phyloP scores from a whole-genome alignment of 2,329 filamentous ascomycete genomes.

The Alternaria solani region DNA sequence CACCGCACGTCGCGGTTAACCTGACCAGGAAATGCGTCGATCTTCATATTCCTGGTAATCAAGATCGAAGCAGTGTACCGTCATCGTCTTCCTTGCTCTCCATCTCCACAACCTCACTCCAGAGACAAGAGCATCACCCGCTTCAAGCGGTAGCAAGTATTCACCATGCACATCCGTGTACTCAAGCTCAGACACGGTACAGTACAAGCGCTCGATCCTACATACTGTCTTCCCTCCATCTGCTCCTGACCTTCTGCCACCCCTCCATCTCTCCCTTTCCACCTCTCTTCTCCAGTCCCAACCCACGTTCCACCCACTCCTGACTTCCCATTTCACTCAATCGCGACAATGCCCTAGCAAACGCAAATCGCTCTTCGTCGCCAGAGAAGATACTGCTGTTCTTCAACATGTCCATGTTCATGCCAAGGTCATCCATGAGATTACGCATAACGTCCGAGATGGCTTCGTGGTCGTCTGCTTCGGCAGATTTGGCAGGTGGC shows the following conservation, averaged over 20 bases:
- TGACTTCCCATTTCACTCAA: slow-evolving; percentile 91
- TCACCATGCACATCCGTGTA: background rate
- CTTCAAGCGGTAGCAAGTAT: background rate
- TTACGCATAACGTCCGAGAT: slow-evolving; percentile 76
- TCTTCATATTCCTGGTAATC: background rate
- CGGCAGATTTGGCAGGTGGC: slow-evolving; percentile 32
- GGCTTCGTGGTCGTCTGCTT: slow-evolving; percentile 56
- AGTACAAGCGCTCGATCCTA: slow-evolving; percentile 8
- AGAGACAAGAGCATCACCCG: background rate
- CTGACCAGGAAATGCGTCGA: background rate
- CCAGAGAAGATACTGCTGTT: slow-evolving; percentile 87
- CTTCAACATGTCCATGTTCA: slow-evolving; percentile 85
- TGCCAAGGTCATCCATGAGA: slow-evolving; percentile 86
- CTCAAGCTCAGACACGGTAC: background rate
- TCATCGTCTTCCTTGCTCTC: background rate
- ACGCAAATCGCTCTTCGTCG: slow-evolving; percentile 96
- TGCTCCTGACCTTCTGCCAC: slow-evolving; percentile 71
- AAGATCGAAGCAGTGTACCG: background rate
- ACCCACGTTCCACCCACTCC: slow-evolving; percentile 89
- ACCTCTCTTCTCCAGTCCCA: slow-evolving; percentile 69
- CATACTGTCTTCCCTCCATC: slow-evolving; percentile 64
- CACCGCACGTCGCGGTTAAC: background rate
- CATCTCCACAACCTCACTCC: background rate
- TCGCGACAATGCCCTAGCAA: slow-evolving; percentile 84
- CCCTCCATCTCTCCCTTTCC: slow-evolving; percentile 71